Percentiles rank a stretch among this genome's conserved stretches.
phyloP scores from a whole-genome alignment of 352 stramenopile genomes.

The Plasmopara halstedii region DNA sequence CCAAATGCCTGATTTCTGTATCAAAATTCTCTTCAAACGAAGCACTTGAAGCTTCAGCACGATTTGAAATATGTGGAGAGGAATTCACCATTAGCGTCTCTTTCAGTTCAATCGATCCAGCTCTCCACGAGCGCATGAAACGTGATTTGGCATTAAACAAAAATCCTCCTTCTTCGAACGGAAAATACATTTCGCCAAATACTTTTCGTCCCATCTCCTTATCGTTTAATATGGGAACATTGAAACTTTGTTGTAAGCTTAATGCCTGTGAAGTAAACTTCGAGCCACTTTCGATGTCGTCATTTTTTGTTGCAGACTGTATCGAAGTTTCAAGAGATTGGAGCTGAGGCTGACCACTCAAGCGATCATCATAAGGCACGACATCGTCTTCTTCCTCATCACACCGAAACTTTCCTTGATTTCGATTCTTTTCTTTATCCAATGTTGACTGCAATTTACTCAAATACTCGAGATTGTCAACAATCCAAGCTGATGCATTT shows the following conservation, averaged over 20 bases:
- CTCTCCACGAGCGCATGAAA: conserved; percentile 28
- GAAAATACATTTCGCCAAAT: conserved; percentile 84
- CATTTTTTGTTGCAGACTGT: neutral
- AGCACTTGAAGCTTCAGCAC: neutral
- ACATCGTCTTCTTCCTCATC: conserved; percentile 68
- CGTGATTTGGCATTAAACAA: conserved; percentile 37
- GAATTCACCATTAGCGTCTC: neutral
- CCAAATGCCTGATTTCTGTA: conserved; percentile 14
- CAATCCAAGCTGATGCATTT: conserved; percentile 87
- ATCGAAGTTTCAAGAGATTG: neutral
- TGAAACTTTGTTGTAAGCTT: neutral
- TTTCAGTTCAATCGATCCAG: conserved; percentile 26
- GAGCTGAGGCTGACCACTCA: neutral
- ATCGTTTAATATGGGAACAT: conserved; percentile 36
- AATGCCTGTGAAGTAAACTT: neutral
- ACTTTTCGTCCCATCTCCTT: conserved; percentile 79
- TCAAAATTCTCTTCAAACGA: conserved; percentile 19
- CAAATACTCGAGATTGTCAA: conserved; percentile 90
- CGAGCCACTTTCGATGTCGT: neutral
- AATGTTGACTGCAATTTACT: conserved; percentile 69
- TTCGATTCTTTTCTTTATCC: conserved; percentile 57
- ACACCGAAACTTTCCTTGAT: conserved; percentile 24
- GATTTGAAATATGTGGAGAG: conserved; percentile 2
- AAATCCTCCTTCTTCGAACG: conserved; percentile 73
- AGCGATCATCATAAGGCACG: conserved; percentile 1